These are phyloP conservation scores for Balakata baccata DNA, from an alignment of 345 rosid genomes.

Conservation along the genomic window DNA sequence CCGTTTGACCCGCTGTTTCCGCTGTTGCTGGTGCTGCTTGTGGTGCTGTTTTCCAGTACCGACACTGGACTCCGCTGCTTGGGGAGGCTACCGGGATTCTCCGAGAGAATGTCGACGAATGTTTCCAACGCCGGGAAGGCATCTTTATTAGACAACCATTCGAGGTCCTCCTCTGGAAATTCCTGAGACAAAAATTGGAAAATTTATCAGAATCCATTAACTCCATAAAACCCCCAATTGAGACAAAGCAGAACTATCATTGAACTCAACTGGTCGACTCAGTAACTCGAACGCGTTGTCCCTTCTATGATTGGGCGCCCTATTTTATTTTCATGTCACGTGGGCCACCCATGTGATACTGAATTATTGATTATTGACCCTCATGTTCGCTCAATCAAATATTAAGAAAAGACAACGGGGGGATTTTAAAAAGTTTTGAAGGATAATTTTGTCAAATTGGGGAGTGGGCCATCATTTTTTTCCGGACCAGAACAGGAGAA, in stretches of 20 bases:
- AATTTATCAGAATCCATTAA: not conserved
- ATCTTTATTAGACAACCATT: slow-evolving; percentile 75
- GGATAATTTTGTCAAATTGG: not conserved
- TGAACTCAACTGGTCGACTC: slow-evolving; percentile 19
- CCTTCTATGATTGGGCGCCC: not conserved
- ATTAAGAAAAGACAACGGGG: not conserved
- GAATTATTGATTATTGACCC: not conserved
- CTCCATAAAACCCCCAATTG: not conserved
- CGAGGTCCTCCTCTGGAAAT: slow-evolving; percentile 66
- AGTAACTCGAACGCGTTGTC: not conserved
- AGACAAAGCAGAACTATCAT: not conserved
- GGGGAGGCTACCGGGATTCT: slow-evolving; percentile 25
- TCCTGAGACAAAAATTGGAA: slow-evolving; percentile 37
- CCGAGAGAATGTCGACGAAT: slow-evolving; percentile 35
- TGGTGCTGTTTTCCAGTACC: slow-evolving; percentile 58
- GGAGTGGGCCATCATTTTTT: not conserved
- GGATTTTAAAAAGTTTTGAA: not conserved
- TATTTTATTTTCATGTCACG: not conserved
- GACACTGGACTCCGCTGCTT: slow-evolving; percentile 65
- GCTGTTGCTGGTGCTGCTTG: slow-evolving; percentile 33
- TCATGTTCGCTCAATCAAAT: not conserved
- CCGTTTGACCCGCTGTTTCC: slow-evolving; percentile 7
- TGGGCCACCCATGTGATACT: slow-evolving; percentile 12
- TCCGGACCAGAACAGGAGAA: not conserved
- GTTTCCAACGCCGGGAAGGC: slow-evolving; percentile 71